A percentile compares a stretch with the other conserved stretches of the same genome.
phyloP scores from a whole-genome alignment of 2,329 filamentous ascomycete species.

The Whalleya microplaca region DNA sequence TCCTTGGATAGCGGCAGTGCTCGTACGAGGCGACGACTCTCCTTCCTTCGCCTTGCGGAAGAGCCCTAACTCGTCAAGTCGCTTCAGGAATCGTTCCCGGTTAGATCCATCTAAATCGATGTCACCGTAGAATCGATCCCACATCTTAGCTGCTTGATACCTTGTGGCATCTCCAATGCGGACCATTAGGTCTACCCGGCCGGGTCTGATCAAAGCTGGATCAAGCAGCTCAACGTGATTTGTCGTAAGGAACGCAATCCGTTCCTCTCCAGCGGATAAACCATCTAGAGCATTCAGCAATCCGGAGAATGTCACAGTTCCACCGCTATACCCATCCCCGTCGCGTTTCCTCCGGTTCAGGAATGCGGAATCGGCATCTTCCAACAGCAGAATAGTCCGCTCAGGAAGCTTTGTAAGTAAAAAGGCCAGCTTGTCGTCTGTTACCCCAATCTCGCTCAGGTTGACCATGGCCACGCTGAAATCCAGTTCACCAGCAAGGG shows the following conservation, averaged over 20 bases:
- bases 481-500: slow-evolving; percentile 87
- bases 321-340: slow-evolving; percentile 80
- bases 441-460: slow-evolving; percentile 85
- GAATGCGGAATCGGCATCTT: slow-evolving; percentile 92
- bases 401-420: slow-evolving; percentile 84
- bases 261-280: slow-evolving; percentile 91
- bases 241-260: slow-evolving; percentile 91
- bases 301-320: slow-evolving; percentile 92
- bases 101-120: slow-evolving; percentile 67
- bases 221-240: slow-evolving; percentile 92
- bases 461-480: slow-evolving; percentile 94
- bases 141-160: slow-evolving; percentile 84
- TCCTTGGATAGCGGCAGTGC: slow-evolving; percentile 90
- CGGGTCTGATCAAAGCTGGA: slow-evolving; percentile 85
- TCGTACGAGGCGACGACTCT: slow-evolving; percentile 61
- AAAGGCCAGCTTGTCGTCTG: slow-evolving; percentile 86
- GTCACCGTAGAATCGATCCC: slow-evolving; percentile 93
- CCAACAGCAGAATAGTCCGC: slow-evolving; percentile 79
- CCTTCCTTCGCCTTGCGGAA: slow-evolving; percentile 61
- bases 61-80: slow-evolving; percentile 71
- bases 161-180: slow-evolving; percentile 85
- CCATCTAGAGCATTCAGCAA: slow-evolving; percentile 86
- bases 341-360: slow-evolving; percentile 78
- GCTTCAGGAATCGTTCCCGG: slow-evolving; percentile 70
- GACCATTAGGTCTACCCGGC: slow-evolving; percentile 91